phyloP scores from a whole-genome alignment of 495 filamentous ascomycete species.

The Penicillium odoratum region DNA sequence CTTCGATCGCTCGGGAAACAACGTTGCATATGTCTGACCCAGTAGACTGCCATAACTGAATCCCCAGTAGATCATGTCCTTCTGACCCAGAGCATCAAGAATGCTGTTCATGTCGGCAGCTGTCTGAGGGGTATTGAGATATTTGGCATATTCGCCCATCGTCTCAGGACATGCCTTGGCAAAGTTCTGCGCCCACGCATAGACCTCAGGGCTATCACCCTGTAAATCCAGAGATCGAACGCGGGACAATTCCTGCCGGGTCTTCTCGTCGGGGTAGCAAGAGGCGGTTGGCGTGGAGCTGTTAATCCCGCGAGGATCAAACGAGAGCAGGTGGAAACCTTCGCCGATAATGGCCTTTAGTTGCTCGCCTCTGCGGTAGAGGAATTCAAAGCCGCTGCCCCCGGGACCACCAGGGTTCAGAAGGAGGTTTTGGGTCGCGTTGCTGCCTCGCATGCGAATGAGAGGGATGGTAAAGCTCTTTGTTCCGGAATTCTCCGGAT shows the following conservation, averaged over 20 bases:
- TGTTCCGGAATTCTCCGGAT: conserved; percentile 20
- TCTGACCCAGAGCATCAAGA: conserved; percentile 43
- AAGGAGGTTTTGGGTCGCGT: conserved; percentile 42
- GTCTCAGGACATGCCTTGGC: conserved; percentile 40
- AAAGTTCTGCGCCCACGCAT: conserved; percentile 37
- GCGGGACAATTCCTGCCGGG: conserved; percentile 21
- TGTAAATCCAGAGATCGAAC: conserved; percentile 28
- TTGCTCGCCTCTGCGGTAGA: conserved; percentile 32
- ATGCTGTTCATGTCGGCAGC: conserved; percentile 53
- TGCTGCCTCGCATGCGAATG: conserved; percentile 37
- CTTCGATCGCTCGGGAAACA: conserved; percentile 17
- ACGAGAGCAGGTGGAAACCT: conserved; percentile 42
- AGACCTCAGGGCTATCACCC: conserved; percentile 41
- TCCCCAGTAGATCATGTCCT: conserved; percentile 22
- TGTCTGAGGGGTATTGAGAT: conserved; percentile 50
- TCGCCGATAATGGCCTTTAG: conserved; percentile 42
- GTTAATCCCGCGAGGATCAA: conserved; percentile 49
- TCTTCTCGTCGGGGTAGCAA: conserved; percentile 36
- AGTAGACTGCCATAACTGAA: conserved; percentile 23
- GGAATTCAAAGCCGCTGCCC: conserved; percentile 35
- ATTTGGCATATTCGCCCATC: conserved; percentile 39
- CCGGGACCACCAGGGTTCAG: conserved; percentile 50
- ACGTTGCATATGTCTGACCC: conserved; percentile 17
- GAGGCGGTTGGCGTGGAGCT: conserved; percentile 33
- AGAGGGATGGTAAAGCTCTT: conserved; percentile 45